Base-by-base conservation (phyloP, 345 rosid genomes). In the Eucalyptus cloeziana region DNA sequence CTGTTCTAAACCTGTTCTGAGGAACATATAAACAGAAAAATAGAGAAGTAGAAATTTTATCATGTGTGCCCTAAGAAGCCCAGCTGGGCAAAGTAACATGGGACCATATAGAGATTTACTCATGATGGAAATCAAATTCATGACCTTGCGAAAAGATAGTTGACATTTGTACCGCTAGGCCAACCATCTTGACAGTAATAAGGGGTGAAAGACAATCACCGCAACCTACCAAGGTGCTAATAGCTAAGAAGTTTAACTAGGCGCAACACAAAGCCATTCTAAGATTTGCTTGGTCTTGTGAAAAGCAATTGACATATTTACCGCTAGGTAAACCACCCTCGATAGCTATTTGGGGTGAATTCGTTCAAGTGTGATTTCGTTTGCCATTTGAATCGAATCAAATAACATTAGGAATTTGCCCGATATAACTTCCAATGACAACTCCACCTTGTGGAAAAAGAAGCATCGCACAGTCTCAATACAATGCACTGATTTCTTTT, bases 401-500 rank as follows among this genome's bases (percentile, higher is more conserved):
- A 15, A 67, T n/a, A 8, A 15, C 11, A 16, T 16, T 0, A 16
- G 43, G 1, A 31, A 37, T 22, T 31, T 15, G 79, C 21, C 8
- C 9, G 2, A 16, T 31, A 31, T 31, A 8, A 31, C 40, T 67
- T 67, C 19, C 21, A 9, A 67, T 1, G 43, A 31, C 12, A 8
- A 4, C 37, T 64, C 33, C 21, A 33, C 2, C 40, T 1, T 1
- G 4, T 8, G 79, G 9, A 16, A 16, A 69, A 31, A 62, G 8
- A 19, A 31, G 79, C 69, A 12, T 13, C 0, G 33, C 17, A 13
- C 0, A 0, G 1, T 62, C 27, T 62, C 69, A 62, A 30, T 27
- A 13, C 17, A 27, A 27, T 27, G n/a, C 16, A 27, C 17, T 6
- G 0, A 0, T 6, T 62, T 30, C 6, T 33, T 1, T 4, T 13